phyloP scores from a whole-genome alignment of 1,284 basidiomycete species.

The Malassezia obtusa region DNA sequence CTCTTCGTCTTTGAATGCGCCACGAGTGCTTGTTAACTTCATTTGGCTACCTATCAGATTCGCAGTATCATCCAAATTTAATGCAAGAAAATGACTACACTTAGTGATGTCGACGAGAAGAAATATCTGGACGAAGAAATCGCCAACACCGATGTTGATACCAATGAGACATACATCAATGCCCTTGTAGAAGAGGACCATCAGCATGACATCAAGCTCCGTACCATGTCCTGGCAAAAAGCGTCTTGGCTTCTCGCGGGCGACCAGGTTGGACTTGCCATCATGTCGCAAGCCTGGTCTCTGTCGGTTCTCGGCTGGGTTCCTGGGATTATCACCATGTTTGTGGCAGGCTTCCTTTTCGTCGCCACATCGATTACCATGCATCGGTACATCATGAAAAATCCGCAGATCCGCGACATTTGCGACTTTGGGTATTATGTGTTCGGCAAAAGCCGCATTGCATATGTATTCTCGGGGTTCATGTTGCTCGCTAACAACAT shows the following conservation, averaged over 20 bases:
- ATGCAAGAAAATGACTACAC: neutral
- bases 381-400: slow-evolving; percentile 57
- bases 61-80: too few species aligned
- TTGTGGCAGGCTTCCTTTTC: slow-evolving; percentile 31
- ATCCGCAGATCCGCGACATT: slow-evolving; percentile 56
- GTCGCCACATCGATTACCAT: slow-evolving; percentile 47
- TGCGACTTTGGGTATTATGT: slow-evolving; percentile 59
- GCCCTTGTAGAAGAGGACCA: neutral
- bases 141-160: neutral
- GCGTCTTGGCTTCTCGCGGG: slow-evolving; percentile 28
- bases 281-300: slow-evolving; percentile 35
- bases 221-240: slow-evolving; percentile 37
- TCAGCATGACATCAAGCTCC: slow-evolving; percentile 5
- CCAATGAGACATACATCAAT: neutral
- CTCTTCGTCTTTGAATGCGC: too few species aligned
- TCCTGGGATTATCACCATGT: slow-evolving; percentile 31
- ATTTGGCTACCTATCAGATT: too few species aligned
- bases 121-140: neutral
- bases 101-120: neutral
- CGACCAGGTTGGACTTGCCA: slow-evolving; percentile 40
- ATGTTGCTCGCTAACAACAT: slow-evolving; percentile 40
- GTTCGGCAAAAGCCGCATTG: slow-evolving; percentile 52
- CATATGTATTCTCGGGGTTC: slow-evolving; percentile 51
- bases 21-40: too few species aligned
- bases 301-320: slow-evolving; percentile 37